Evolutionary conservation across 1,284 basidiomycete species (phyloP).

Genomic region (Schizopora paradoxa): DNA sequence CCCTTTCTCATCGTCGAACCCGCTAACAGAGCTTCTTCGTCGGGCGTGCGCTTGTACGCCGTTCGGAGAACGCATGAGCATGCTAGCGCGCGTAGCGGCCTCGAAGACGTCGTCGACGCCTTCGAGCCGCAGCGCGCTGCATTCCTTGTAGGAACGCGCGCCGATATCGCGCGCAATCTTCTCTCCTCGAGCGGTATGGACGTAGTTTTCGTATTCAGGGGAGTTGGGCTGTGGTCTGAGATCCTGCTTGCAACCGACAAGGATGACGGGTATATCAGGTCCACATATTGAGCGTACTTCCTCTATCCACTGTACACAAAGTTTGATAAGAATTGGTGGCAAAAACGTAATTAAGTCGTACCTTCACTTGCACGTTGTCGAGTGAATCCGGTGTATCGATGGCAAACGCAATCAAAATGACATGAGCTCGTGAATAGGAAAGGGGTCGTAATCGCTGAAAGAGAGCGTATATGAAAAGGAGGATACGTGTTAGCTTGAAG

Average conservation of each 20-base stretch:
- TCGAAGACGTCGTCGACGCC: slow-evolving; percentile 96
- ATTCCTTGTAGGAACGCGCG: slow-evolving; percentile 90
- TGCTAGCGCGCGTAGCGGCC: slow-evolving; percentile 88
- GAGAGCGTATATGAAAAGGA: not conserved
- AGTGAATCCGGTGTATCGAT: slow-evolving; percentile 96
- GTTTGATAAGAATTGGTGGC: slow-evolving; percentile 13
- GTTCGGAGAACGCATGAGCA: slow-evolving; percentile 90
- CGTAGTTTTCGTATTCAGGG: slow-evolving; percentile 43
- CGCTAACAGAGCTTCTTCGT: slow-evolving; percentile 46
- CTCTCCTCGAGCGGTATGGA: slow-evolving; percentile 72
- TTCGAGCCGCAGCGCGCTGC: slow-evolving; percentile 85
- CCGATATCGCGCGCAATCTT: slow-evolving; percentile 76
- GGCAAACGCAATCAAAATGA: slow-evolving; percentile 95
- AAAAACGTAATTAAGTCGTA: slow-evolving; percentile 28
- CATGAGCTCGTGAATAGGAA: slow-evolving; percentile 97
- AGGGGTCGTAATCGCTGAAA: slow-evolving; percentile 83
- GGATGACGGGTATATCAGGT: slow-evolving; percentile 71
- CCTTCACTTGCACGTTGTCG: slow-evolving; percentile 93
- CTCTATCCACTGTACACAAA: slow-evolving; percentile 79
- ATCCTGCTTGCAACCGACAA: slow-evolving; percentile 86
- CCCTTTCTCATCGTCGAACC: slow-evolving; percentile 36
- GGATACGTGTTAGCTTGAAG: slow-evolving; percentile 10
- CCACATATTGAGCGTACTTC: slow-evolving; percentile 93
- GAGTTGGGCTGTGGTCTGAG: slow-evolving; percentile 55
- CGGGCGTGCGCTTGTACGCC: slow-evolving; percentile 57